Conservation (phyloP, 2,329 filamentous ascomycete species). For the Ceratocystis eucalypticola region DNA sequence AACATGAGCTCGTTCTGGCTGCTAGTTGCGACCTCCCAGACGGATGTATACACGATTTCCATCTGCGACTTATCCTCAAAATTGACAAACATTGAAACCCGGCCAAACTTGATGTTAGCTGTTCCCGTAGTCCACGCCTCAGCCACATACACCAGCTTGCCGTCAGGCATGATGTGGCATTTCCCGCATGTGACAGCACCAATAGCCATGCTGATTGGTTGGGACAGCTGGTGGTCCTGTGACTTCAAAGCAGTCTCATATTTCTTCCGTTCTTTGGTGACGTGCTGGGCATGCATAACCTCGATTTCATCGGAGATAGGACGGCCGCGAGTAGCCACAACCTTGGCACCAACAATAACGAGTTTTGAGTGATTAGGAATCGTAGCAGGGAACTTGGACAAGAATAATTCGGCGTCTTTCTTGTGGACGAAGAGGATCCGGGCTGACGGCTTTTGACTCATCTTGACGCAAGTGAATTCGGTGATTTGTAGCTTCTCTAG, state of each 20-base stretch:
- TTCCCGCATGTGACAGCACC: conserved; percentile 34
- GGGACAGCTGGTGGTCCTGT: conserved; percentile 14
- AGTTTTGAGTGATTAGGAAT: conserved; percentile 24
- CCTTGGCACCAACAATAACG: conserved; percentile 23
- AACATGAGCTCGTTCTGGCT: conserved; percentile 32
- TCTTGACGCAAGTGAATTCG: conserved; percentile 34
- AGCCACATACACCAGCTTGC: conserved; percentile 31
- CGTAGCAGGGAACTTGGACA: conserved; percentile 22
- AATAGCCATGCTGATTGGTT: conserved; percentile 20
- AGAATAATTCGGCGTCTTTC: conserved; percentile 32
- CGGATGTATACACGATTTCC: conserved; percentile 37
- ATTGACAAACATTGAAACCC: conserved; percentile 30
- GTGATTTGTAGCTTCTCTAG: conserved; percentile 31
- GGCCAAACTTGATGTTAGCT: conserved; percentile 32
- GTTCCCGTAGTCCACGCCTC: conserved; percentile 29
- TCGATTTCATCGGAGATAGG: conserved; percentile 23
- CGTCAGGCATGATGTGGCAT: conserved; percentile 30
- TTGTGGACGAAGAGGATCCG: conserved; percentile 32
- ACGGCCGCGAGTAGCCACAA: conserved; percentile 28
- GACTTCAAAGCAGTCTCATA: conserved; percentile 19
- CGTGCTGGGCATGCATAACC: conserved; percentile 24
- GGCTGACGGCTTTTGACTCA: conserved; percentile 26
- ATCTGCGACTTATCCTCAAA: conserved; percentile 26
- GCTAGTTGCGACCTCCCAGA: conserved; percentile 33
- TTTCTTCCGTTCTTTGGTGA: conserved; percentile 20